phyloP scores from a whole-genome alignment of 768 basidiomycete species.

The Boletus rubroflammeus region DNA sequence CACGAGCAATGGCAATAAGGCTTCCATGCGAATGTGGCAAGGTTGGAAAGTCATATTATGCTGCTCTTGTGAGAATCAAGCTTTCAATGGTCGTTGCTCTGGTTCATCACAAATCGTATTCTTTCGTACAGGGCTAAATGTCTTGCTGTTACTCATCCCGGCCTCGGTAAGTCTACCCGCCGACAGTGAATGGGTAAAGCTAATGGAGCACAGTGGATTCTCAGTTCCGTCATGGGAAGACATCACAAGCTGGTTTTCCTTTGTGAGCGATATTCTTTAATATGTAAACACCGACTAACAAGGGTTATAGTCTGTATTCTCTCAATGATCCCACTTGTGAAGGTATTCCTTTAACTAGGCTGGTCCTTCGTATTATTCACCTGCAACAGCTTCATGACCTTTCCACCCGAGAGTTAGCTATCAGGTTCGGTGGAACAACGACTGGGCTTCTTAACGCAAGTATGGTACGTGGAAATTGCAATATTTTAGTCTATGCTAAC shows the following conservation, averaged over 20 bases:
- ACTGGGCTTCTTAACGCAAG: constrained; percentile 80
- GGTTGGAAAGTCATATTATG: constrained; percentile 55
- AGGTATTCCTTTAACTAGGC: constrained; percentile 37
- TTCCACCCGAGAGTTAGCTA: constrained; percentile 66
- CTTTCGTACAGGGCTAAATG: constrained; percentile 56
- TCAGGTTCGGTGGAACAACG: constrained; percentile 71
- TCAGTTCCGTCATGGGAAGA: constrained; percentile 45
- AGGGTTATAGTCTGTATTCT: constrained; percentile 52
- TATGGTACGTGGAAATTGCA: constrained; percentile 45
- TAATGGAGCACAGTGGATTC: constrained; percentile 45
- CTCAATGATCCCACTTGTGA: constrained; percentile 75
- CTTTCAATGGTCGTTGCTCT: not conserved
- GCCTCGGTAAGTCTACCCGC: constrained; percentile 48
- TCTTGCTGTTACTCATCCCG: constrained; percentile 63
- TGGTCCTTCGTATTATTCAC: constrained; percentile 4
- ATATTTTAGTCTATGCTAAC: constrained; percentile 1
- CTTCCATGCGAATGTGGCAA: constrained; percentile 30
- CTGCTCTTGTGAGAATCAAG: constrained; percentile 49
- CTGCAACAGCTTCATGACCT: constrained; percentile 66
- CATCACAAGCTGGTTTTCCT: constrained; percentile 57
- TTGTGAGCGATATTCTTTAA: constrained; percentile 39
- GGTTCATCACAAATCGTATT: not conserved
- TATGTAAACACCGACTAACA: not conserved
- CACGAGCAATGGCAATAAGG: constrained; percentile 1
- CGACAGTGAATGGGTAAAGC: not conserved